These are phyloP conservation scores for Zymoseptoria pseudotritici DNA, from an alignment of 2,329 filamentous ascomycete genomes.

Conservation along the genomic window DNA sequence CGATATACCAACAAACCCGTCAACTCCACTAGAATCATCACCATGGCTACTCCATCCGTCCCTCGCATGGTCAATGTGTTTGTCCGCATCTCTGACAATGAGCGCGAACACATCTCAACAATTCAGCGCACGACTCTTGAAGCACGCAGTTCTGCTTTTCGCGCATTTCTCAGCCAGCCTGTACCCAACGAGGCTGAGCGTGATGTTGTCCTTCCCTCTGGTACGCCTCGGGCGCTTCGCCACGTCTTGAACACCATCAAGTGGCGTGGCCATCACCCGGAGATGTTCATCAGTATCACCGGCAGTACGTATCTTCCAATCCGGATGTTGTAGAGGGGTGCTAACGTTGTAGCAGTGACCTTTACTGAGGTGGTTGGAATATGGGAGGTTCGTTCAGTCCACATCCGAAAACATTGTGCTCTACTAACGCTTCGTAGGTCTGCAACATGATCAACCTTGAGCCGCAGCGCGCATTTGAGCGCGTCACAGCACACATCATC, in stretches of 20 bases:
- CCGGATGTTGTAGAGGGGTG: no score
- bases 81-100: neutral
- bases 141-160: neutral
- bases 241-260: constrained; percentile 6
- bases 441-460: no score
- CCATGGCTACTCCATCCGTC: neutral
- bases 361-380: no score
- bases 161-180: neutral
- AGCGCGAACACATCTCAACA: neutral
- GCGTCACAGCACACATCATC: no score
- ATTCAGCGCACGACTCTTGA: constrained; percentile 2
- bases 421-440: no score
- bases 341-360: no score
- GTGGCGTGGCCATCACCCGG: no score
- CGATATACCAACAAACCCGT: neutral
- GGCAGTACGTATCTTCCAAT: no score
- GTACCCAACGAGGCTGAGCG: neutral
- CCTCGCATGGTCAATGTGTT: neutral
- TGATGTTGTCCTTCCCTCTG: neutral
- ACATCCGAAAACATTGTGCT: no score
- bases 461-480: no score
- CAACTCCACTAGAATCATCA: neutral
- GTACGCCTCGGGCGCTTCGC: constrained; percentile 2
- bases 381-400: no score
- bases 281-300: no score